phyloP scores from a whole-genome alignment of 495 filamentous ascomycete genomes.

The Aspergillus bertholletiae region DNA sequence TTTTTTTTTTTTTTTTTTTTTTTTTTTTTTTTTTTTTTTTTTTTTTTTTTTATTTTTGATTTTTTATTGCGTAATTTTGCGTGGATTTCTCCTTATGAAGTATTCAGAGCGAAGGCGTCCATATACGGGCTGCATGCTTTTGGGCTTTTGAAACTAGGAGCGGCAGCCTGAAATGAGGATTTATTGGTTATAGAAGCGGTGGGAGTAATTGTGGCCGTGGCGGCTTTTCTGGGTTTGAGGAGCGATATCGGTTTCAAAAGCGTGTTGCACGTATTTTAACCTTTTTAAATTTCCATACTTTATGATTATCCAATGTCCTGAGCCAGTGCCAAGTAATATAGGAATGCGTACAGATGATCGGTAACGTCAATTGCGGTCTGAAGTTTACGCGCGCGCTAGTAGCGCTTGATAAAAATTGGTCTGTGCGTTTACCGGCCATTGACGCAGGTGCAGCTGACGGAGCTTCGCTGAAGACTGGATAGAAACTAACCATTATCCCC shows the following conservation, averaged over 20 bases:
- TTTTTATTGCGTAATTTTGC: too few relatives aligned
- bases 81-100: background rate
- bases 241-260: background rate
- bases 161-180: background rate
- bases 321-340: background rate
- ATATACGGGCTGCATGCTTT: background rate
- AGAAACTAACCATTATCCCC: background rate
- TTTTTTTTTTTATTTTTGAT: too few relatives aligned
- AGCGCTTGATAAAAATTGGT: background rate
- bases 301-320: background rate
- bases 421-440: background rate
- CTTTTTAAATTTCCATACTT: background rate
- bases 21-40: too few relatives aligned
- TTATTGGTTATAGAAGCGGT: background rate
- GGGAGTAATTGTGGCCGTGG: background rate
- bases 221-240: background rate
- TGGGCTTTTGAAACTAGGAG: background rate
- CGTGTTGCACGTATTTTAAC: background rate
- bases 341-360: background rate
- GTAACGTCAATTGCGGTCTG: background rate
- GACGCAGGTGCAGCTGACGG: background rate
- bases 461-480: background rate
- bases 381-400: background rate
- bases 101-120: background rate
- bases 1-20: too few relatives aligned